phyloP scores from a whole-genome alignment of 495 filamentous ascomycete genomes.

The Aspergillus leporis region DNA sequence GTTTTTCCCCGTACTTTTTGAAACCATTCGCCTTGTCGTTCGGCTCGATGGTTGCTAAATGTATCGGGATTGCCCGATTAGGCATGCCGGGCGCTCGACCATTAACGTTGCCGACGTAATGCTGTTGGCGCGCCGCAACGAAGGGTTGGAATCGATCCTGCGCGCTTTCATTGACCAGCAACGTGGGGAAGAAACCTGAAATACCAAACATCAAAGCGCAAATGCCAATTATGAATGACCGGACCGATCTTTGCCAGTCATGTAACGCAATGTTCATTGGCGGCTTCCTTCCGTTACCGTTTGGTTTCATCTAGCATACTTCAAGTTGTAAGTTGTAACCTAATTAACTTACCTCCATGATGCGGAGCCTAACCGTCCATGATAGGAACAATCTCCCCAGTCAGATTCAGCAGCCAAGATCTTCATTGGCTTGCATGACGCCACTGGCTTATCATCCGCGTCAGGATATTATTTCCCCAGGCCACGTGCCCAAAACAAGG shows the following conservation, averaged over 20 bases:
- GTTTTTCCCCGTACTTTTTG: neutral
- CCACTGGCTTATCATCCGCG: neutral
- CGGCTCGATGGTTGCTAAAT: too few species aligned
- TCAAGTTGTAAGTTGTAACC: conserved; percentile 4
- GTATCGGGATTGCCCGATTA: conserved; percentile 26
- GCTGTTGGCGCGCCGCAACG: conserved; percentile 81
- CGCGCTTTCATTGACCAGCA: conserved; percentile 64
- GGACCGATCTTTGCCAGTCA: neutral
- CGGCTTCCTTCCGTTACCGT: neutral
- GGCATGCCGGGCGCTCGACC: conserved; percentile 80
- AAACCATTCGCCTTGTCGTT: too few species aligned
- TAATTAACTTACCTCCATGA: neutral
- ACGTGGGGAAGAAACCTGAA: conserved; percentile 26
- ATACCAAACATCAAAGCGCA: neutral
- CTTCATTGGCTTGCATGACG: neutral
- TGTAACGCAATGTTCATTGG: neutral
- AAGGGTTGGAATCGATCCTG: conserved; percentile 74
- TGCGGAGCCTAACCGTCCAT: neutral
- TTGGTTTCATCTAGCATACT: neutral
- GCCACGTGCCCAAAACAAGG: neutral
- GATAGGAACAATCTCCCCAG: neutral
- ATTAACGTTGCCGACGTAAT: conserved; percentile 86
- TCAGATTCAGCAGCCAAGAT: neutral
- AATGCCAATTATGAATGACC: neutral
- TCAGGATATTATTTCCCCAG: neutral